These are phyloP conservation scores for Myriosclerotinia curreyana DNA, from an alignment of 2,329 filamentous ascomycete genomes.

Conservation along the genomic window DNA sequence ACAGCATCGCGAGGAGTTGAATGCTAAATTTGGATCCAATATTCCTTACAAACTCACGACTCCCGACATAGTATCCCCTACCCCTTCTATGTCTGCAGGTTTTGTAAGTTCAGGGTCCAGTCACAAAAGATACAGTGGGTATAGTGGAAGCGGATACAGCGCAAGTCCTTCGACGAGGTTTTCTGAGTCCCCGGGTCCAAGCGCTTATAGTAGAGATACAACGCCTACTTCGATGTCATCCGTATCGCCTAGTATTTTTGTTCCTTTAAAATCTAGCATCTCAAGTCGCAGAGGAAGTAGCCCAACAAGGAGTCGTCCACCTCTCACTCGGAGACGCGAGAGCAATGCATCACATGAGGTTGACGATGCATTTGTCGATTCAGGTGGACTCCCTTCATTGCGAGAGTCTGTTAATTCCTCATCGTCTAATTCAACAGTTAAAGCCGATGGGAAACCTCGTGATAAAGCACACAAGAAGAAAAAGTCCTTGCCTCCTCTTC, in stretches of 20 bases:
- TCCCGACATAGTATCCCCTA: constrained; percentile 64
- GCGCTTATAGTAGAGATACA: constrained; percentile 71
- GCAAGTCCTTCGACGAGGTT: constrained; percentile 73
- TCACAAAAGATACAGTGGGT: constrained; percentile 40
- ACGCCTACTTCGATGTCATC: constrained; percentile 77
- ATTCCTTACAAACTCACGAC: constrained; percentile 57
- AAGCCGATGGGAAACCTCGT: constrained; percentile 49
- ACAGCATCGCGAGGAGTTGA: constrained; percentile 35
- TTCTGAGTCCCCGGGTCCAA: constrained; percentile 67
- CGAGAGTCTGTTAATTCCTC: constrained; percentile 70
- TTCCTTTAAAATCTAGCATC: constrained; percentile 43
- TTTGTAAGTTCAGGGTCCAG: constrained; percentile 38
- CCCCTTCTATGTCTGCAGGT: constrained; percentile 57
- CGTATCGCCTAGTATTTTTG: constrained; percentile 62
- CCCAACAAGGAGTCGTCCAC: constrained; percentile 55
- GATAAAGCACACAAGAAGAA: constrained; percentile 43
- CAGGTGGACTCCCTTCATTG: constrained; percentile 60
- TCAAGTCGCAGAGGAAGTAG: constrained; percentile 53
- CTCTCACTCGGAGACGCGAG: constrained; percentile 56
- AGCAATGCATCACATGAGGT: constrained; percentile 53
- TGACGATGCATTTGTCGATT: constrained; percentile 48
- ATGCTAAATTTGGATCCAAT: constrained; percentile 44
- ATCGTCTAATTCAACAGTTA: constrained; percentile 67
- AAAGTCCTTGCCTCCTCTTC: constrained; percentile 47
- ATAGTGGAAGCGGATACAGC: constrained; percentile 53